phyloP scores from a whole-genome alignment of 768 basidiomycete species.

The Mycena latifolia region DNA sequence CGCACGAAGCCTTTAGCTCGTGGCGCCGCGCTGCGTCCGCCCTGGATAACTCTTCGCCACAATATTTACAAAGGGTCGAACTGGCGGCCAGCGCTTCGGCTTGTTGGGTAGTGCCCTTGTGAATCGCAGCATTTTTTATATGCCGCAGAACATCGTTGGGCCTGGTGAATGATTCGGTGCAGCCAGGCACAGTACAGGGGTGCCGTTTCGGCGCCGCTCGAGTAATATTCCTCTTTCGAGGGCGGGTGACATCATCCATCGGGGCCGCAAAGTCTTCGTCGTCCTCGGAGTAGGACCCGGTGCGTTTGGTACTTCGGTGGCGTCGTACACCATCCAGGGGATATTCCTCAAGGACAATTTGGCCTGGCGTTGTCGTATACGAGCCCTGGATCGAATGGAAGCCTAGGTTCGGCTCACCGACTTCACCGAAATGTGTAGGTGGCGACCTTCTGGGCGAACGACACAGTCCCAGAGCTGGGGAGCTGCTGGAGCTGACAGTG shows the following conservation, averaged over 20 bases:
- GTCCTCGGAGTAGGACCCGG: slow-evolving; percentile 8
- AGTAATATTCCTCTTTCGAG: slow-evolving; percentile 3
- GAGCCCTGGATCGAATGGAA: background rate
- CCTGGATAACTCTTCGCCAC: slow-evolving; percentile 22
- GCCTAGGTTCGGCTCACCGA: background rate
- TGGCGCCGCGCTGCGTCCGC: slow-evolving; percentile 28
- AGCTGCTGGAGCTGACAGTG: slow-evolving; percentile 1
- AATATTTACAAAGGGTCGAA: slow-evolving; percentile 34
- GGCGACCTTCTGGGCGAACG: slow-evolving; percentile 18
- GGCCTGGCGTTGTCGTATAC: background rate
- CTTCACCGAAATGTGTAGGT: background rate
- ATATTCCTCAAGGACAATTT: slow-evolving; percentile 21
- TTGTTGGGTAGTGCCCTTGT: slow-evolving; percentile 29
- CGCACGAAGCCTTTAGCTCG: slow-evolving; percentile 20
- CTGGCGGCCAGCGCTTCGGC: slow-evolving; percentile 25
- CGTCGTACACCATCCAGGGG: background rate
- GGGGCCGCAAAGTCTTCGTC: slow-evolving; percentile 21
- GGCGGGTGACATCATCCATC: slow-evolving; percentile 13
- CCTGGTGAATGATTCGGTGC: slow-evolving; percentile 42
- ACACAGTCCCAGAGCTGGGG: slow-evolving; percentile 6
- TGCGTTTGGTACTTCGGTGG: background rate
- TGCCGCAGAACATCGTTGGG: slow-evolving; percentile 40
- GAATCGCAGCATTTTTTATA: slow-evolving; percentile 40
- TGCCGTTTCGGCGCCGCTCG: slow-evolving; percentile 11
- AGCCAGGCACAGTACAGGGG: slow-evolving; percentile 39